phyloP scores from a whole-genome alignment of 2,329 filamentous ascomycete species.

The Talaromyces sp. region DNA sequence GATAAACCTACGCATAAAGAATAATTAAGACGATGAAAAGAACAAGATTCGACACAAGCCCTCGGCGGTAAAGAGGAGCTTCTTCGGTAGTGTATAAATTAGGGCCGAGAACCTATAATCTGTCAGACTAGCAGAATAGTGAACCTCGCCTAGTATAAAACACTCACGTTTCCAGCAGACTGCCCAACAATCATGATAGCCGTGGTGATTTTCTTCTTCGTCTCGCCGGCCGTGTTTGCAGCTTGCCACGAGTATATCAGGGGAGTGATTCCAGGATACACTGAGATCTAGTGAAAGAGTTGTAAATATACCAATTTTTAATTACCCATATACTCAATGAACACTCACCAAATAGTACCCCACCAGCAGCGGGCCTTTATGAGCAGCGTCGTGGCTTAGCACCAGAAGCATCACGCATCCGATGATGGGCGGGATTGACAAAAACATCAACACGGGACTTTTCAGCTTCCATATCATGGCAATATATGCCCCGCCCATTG shows the following conservation, averaged over 20 bases:
- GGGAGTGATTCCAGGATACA: conserved; percentile 58
- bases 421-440: conserved; percentile 53
- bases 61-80: conserved; percentile 53
- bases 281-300: conserved; percentile 40
- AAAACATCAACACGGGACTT: conserved; percentile 48
- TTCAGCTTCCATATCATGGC: conserved; percentile 53
- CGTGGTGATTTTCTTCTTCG: conserved; percentile 63
- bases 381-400: conserved; percentile 39
- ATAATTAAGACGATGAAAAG: conserved; percentile 57
- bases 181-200: conserved; percentile 61
- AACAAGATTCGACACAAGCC: conserved; percentile 55
- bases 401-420: conserved; percentile 52
- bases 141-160: not conserved
- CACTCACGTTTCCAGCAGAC: conserved; percentile 55
- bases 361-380: conserved; percentile 48
- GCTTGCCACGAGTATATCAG: conserved; percentile 68
- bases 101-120: conserved; percentile 52
- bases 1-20: conserved; percentile 38
- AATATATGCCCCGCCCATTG: conserved; percentile 52
- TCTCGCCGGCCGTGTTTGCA: conserved; percentile 59
- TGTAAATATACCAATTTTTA: conserved; percentile 3
- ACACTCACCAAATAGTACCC: conserved; percentile 49
- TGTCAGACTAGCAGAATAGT: not conserved
- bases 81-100: conserved; percentile 59
- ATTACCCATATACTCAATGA: not conserved